Percentiles rank a stretch among this genome's conserved stretches.
phyloP scores from a whole-genome alignment of 1,284 basidiomycete genomes.

The Volvariella volvacea region DNA sequence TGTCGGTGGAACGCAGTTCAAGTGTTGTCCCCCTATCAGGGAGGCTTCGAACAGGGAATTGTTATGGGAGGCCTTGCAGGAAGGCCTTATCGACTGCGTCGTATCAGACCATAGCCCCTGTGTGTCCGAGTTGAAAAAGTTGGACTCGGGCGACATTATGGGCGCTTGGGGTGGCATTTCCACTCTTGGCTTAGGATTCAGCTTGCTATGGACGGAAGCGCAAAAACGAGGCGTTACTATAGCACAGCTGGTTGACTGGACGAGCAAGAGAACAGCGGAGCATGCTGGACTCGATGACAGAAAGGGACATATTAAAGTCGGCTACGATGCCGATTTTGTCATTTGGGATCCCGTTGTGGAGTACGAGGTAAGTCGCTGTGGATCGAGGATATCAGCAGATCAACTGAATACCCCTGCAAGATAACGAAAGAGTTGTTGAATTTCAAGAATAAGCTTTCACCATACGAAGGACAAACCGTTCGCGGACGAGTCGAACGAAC shows the following conservation, averaged over 20 bases:
- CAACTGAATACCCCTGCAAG: conserved; percentile 31
- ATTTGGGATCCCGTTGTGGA: conserved; percentile 73
- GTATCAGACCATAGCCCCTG: conserved; percentile 95
- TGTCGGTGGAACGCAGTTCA: conserved; percentile 72
- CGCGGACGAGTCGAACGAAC: conserved; percentile 71
- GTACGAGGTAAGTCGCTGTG: conserved; percentile 45
- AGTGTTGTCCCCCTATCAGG: conserved; percentile 94
- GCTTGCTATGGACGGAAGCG: conserved; percentile 81
- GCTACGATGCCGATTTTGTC: conserved; percentile 80
- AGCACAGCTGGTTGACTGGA: conserved; percentile 67
- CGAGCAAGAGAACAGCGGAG: conserved; percentile 61
- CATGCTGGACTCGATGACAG: conserved; percentile 64
- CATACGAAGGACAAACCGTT: conserved; percentile 73
- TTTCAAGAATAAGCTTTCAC: conserved; percentile 91
- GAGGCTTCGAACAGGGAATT: conserved; percentile 61
- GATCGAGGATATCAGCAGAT: conserved; percentile 1
- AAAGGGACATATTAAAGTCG: conserved; percentile 71
- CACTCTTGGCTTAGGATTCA: conserved; percentile 81
- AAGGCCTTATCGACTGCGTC: conserved; percentile 82
- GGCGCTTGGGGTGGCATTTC: conserved; percentile 90
- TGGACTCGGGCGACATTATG: conserved; percentile 80
- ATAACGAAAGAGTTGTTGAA: conserved; percentile 66
- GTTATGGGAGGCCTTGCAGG: conserved; percentile 75
- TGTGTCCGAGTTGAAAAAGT: conserved; percentile 70
- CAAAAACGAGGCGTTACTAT: conserved; percentile 53